Percentiles rank a stretch among this genome's conserved stretches.
phyloP scores from a whole-genome alignment of 129 eudicot species.

The Chrysanthemum seticuspe region DNA sequence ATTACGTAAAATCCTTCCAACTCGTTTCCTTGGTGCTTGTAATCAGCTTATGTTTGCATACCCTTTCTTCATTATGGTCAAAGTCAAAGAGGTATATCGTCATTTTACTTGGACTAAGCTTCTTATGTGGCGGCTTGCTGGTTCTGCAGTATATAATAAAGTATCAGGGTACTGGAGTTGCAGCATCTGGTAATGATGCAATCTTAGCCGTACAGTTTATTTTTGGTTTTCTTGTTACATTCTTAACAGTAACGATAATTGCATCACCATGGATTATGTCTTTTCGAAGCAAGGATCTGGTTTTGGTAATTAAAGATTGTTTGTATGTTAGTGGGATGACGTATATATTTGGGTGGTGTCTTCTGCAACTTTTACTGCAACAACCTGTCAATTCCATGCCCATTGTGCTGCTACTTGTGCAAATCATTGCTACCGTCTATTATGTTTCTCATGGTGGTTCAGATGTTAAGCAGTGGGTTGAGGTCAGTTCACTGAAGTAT shows the following conservation, averaged over 20 bases:
- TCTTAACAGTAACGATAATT: conserved; percentile 35
- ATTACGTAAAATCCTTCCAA: conserved; percentile 45
- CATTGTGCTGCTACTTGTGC: conserved; percentile 56
- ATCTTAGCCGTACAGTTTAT: conserved; percentile 52
- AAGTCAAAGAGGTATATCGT: conserved; percentile 36
- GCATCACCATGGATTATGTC: conserved; percentile 66
- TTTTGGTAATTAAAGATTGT: conserved; percentile 43
- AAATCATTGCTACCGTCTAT: conserved; percentile 50
- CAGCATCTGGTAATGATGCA: conserved; percentile 40
- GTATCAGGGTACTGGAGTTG: conserved; percentile 42
- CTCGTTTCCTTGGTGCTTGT: conserved; percentile 53
- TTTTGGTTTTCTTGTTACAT: conserved; percentile 47
- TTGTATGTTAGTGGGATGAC: conserved; percentile 54
- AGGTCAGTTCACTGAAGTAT: conserved; percentile 52
- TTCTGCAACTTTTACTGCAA: conserved; percentile 79
- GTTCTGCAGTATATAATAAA: conserved; percentile 46
- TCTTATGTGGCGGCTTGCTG: conserved; percentile 45
- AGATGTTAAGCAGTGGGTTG: conserved; percentile 77
- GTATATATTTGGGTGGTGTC: conserved; percentile 70
- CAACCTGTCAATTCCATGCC: conserved; percentile 74
- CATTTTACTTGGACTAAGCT: conserved; percentile 35
- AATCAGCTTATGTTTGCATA: conserved; percentile 40
- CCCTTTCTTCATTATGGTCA: conserved; percentile 37
- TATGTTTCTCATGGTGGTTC: conserved; percentile 39
- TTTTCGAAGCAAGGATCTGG: conserved; percentile 19